phyloP scores from a whole-genome alignment of 148 eudicot species.

The Camellia lanceoleosa region DNA sequence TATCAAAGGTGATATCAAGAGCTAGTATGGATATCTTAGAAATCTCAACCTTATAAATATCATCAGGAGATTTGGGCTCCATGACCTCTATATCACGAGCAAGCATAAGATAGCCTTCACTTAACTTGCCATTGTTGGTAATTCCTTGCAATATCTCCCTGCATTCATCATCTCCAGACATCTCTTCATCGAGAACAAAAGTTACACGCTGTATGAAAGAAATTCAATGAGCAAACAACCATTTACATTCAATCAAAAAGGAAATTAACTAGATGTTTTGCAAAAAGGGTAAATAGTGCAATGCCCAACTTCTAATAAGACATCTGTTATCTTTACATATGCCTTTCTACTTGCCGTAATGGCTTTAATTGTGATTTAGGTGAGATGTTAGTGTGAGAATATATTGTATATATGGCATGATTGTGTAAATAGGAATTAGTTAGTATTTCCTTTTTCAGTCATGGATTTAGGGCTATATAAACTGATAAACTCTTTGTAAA shows the following conservation, averaged over 20 bases:
- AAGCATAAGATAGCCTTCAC: constrained; percentile 93
- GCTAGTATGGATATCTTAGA: neutral
- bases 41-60: constrained; percentile 76
- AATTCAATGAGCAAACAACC: neutral
- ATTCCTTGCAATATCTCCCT: constrained; percentile 78
- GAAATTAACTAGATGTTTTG: neutral
- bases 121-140: constrained; percentile 63
- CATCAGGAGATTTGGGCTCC: constrained; percentile 97
- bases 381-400: no score
- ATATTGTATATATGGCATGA: no score
- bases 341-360: no score
- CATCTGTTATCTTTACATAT: neutral
- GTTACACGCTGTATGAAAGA: constrained; percentile 57
- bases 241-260: neutral
- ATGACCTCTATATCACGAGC: constrained; percentile 99
- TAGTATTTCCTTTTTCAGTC: no score
- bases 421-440: no score
- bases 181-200: constrained; percentile 73
- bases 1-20: neutral
- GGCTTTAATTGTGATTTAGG: no score
- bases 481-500: no score
- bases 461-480: no score
- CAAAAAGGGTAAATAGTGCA: neutral
- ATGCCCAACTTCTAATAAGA: neutral
- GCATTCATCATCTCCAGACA: constrained; percentile 63